Evolutionary conservation across 2,329 filamentous ascomycete species (phyloP).

Genomic region (Fusarium stilboides): DNA sequence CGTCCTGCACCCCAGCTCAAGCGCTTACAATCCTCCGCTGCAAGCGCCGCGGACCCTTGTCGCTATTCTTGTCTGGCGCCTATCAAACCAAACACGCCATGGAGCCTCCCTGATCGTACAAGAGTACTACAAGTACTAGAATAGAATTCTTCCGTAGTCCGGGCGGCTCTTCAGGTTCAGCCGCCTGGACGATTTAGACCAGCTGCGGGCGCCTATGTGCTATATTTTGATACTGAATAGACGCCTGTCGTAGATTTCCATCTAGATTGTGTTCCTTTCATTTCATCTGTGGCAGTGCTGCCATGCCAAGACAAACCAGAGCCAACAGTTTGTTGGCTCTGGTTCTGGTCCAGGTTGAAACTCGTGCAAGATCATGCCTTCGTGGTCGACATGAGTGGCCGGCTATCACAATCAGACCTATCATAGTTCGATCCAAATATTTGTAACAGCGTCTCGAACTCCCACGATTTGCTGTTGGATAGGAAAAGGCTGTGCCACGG

Average conservation of each 20-base stretch:
- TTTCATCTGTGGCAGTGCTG: constrained; percentile 29
- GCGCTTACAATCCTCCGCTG: constrained; percentile 30
- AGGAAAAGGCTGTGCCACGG: constrained; percentile 23
- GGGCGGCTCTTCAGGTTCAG: constrained; percentile 24
- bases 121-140: constrained; percentile 6
- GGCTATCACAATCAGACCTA: constrained; percentile 1
- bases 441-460: constrained; percentile 4
- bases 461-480: constrained; percentile 1
- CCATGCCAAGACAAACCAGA: constrained; percentile 6
- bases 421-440: constrained; percentile 21
- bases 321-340: constrained; percentile 18
- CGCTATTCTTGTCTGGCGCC: constrained; percentile 26
- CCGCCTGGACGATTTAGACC: constrained; percentile 3
- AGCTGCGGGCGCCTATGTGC: constrained; percentile 20
- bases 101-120: not conserved
- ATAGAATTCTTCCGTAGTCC: constrained; percentile 17
- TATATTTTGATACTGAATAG: constrained; percentile 6
- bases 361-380: constrained; percentile 13
- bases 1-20: constrained; percentile 13
- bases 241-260: constrained; percentile 8
- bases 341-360: not conserved
- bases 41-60: constrained; percentile 38
- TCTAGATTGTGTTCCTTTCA: not conserved
- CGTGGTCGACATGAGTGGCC: constrained; percentile 3
- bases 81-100: constrained; percentile 10